These are phyloP conservation scores for Cymodocea nodosa DNA, from an alignment of 116 monocot species.

Conservation along the genomic window DNA sequence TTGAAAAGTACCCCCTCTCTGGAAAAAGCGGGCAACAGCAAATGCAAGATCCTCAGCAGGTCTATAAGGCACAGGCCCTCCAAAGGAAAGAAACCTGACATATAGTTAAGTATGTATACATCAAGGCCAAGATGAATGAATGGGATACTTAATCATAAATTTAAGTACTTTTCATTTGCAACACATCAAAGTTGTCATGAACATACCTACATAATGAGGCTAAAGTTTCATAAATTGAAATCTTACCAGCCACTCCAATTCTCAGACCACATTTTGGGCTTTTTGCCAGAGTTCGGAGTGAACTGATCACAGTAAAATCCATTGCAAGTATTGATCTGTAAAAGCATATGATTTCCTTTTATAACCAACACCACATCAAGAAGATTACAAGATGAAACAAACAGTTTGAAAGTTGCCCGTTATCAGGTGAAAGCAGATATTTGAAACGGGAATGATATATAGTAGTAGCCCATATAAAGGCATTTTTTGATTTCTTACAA, in stretches of 20 bases:
- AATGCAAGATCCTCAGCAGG: constrained; percentile 59
- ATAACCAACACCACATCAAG: not conserved
- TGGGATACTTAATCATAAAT: too few relatives aligned
- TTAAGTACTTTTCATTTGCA: too few relatives aligned
- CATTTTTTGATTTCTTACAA: constrained; percentile 25
- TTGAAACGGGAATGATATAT: too few relatives aligned
- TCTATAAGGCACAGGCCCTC: constrained; percentile 44
- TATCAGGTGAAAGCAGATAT: too few relatives aligned
- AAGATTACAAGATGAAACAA: not conserved
- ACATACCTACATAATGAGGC: not conserved
- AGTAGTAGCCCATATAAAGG: not conserved
- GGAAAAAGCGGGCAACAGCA: constrained; percentile 56
- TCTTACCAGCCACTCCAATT: constrained; percentile 95
- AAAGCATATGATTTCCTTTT: not conserved
- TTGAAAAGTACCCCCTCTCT: constrained; percentile 47
- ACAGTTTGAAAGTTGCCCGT: too few relatives aligned
- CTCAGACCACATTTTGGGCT: constrained; percentile 93
- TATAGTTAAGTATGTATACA: not conserved
- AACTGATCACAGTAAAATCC: constrained; percentile 97
- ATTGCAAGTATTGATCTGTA: constrained; percentile 93
- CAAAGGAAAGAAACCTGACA: constrained; percentile 76
- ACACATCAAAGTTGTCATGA: not conserved
- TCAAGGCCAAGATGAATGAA: too few relatives aligned
- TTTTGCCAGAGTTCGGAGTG: constrained; percentile 60
- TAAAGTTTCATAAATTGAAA: not conserved